Conservation (phyloP, 2,329 filamentous ascomycete species). For the Phyllosticta ampelicida region DNA sequence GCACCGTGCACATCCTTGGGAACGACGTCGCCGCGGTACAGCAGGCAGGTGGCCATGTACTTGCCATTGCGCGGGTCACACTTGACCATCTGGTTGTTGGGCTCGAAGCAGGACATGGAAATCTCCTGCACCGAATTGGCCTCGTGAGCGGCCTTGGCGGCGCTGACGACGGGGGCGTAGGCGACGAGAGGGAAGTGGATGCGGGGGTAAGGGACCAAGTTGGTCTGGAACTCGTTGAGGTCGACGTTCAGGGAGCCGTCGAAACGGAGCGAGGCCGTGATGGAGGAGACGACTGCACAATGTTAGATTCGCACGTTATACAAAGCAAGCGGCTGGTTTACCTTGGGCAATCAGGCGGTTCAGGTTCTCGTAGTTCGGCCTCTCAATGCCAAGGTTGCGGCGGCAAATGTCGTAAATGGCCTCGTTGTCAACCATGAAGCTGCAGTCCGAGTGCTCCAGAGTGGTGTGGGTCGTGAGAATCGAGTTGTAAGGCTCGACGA, state of each 20-base stretch:
- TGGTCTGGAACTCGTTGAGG: constrained; percentile 69
- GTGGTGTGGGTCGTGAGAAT: constrained; percentile 65
- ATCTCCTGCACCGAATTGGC: constrained; percentile 94
- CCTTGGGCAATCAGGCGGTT: constrained; percentile 60
- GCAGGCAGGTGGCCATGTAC: constrained; percentile 64
- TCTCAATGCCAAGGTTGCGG: constrained; percentile 58
- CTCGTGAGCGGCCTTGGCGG: constrained; percentile 70
- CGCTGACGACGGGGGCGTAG: constrained; percentile 61
- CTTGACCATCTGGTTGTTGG: constrained; percentile 70
- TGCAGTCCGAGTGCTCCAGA: constrained; percentile 68
- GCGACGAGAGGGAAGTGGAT: constrained; percentile 66
- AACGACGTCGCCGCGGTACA: constrained; percentile 62
- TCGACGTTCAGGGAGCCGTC: constrained; percentile 65
- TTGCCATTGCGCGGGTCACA: constrained; percentile 65
- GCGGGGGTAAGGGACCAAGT: constrained; percentile 61
- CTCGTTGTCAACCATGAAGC: constrained; percentile 67
- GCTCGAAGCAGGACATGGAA: constrained; percentile 47
- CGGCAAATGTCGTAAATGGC: constrained; percentile 67
- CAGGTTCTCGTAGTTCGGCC: constrained; percentile 59
- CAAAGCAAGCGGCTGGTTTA: not conserved
- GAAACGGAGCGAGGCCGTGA: constrained; percentile 62
- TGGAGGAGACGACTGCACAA: constrained; percentile 53
- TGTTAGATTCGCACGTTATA: not conserved
- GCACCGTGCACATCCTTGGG: constrained; percentile 59
- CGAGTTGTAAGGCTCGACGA: constrained; percentile 65